Conservation (phyloP, 306 rosid genomes). For the Dryas octopetala region DNA sequence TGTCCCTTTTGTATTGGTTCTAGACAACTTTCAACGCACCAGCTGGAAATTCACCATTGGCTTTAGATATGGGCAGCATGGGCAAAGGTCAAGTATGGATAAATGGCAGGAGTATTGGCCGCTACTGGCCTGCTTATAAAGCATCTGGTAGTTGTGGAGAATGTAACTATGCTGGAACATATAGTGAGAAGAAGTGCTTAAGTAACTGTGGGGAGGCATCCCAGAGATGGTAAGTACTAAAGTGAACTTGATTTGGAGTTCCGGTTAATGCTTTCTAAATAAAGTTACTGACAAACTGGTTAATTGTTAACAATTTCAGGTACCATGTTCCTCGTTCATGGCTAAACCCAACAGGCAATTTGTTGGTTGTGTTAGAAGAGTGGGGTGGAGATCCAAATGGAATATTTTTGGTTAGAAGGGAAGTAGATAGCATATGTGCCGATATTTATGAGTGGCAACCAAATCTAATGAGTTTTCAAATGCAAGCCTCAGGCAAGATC, state of each 20-base stretch:
- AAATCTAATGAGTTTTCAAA: slow-evolving; percentile 65
- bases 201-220: slow-evolving; percentile 87
- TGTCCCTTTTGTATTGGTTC: slow-evolving; percentile 21
- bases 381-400: slow-evolving; percentile 91
- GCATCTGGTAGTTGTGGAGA: slow-evolving; percentile 74
- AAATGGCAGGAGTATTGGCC: slow-evolving; percentile 80
- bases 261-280: slow-evolving; percentile 5
- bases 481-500: slow-evolving; percentile 84
- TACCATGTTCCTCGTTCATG: slow-evolving; percentile 94
- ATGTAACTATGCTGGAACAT: slow-evolving; percentile 81
- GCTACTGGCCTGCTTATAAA: slow-evolving; percentile 96
- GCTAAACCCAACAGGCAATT: slow-evolving; percentile 84
- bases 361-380: slow-evolving; percentile 89
- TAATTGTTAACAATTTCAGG: slow-evolving; percentile 51
- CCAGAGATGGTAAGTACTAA: slow-evolving; percentile 80
- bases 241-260: slow-evolving; percentile 5
- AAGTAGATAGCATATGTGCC: slow-evolving; percentile 76
- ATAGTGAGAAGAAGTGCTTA: slow-evolving; percentile 65
- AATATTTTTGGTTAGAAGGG: slow-evolving; percentile 77
- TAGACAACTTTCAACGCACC: slow-evolving; percentile 92
- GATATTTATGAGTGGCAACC: slow-evolving; percentile 98
- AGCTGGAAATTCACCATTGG: slow-evolving; percentile 78
- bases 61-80: slow-evolving; percentile 91
- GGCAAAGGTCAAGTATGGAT: slow-evolving; percentile 97
- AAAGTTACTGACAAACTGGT: slow-evolving; percentile 23